Conservation (phyloP, 1,284 basidiomycete genomes). For the Lignosus rhinocerotis region DNA sequence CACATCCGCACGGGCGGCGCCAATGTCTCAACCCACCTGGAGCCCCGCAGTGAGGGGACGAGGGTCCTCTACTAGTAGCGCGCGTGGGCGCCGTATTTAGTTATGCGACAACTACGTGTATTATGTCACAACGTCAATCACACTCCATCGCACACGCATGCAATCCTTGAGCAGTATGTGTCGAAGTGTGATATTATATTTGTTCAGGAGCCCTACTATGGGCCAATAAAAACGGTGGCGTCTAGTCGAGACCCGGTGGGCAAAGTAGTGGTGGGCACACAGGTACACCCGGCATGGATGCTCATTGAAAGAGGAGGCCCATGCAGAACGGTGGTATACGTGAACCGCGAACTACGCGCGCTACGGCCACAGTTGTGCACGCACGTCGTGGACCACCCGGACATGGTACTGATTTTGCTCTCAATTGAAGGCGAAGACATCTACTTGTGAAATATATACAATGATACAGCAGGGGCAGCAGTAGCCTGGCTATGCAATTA, state of each 20-base stretch:
- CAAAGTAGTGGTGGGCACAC: background rate
- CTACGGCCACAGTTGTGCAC: conserved; percentile 4
- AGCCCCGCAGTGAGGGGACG: no score
- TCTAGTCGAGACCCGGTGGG: background rate
- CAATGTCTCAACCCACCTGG: no score
- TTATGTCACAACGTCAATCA: conserved; percentile 3
- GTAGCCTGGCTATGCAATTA: background rate
- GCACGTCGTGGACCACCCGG: conserved; percentile 1
- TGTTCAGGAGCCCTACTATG: background rate
- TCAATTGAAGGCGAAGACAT: background rate
- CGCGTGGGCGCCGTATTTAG: no score
- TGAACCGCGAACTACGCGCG: conserved; percentile 1
- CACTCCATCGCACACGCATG: conserved; percentile 1
- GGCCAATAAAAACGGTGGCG: background rate
- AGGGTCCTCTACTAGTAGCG: no score
- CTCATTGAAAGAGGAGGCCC: background rate
- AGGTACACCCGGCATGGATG: background rate
- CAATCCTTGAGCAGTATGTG: background rate
- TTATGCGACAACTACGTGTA: conserved; percentile 2
- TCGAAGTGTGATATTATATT: conserved; percentile 3
- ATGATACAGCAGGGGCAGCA: background rate
- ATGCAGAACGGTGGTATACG: background rate
- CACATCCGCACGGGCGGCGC: no score
- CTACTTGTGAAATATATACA: background rate
- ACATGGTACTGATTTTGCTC: conserved; percentile 1